phyloP scores from a whole-genome alignment of 257 asterid species.

The Fraxinus cuspidata region DNA sequence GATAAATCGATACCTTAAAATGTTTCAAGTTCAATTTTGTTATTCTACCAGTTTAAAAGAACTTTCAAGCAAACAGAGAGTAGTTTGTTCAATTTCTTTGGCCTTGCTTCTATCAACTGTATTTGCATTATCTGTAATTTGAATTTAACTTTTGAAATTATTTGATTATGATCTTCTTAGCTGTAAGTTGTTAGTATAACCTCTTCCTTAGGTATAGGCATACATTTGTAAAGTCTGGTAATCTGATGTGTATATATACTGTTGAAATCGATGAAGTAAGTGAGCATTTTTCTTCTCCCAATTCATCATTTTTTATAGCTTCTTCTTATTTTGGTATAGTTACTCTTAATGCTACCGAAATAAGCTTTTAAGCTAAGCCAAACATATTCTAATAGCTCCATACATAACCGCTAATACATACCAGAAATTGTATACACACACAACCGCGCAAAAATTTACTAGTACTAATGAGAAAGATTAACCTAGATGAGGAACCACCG shows the following conservation, averaged over 20 bases:
- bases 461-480: neutral
- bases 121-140: no score
- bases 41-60: neutral
- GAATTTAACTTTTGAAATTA: no score
- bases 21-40: neutral
- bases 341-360: neutral
- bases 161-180: no score
- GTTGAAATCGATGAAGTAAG: no score
- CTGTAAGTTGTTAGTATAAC: no score
- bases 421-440: neutral
- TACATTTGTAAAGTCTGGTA: no score
- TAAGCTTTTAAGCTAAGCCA: neutral
- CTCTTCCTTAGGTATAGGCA: no score
- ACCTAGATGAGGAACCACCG: constrained; percentile 95
- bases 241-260: no score
- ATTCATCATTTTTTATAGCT: no score
- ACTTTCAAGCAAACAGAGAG: neutral
- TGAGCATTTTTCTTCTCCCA: no score
- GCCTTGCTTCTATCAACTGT: no score
- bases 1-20: neutral
- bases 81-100: neutral
- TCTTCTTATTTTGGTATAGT: neutral
- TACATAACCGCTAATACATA: neutral
- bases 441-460: neutral
- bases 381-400: neutral